Conservation (phyloP, 2,329 filamentous ascomycete genomes). For the Diaporthe sp. region DNA sequence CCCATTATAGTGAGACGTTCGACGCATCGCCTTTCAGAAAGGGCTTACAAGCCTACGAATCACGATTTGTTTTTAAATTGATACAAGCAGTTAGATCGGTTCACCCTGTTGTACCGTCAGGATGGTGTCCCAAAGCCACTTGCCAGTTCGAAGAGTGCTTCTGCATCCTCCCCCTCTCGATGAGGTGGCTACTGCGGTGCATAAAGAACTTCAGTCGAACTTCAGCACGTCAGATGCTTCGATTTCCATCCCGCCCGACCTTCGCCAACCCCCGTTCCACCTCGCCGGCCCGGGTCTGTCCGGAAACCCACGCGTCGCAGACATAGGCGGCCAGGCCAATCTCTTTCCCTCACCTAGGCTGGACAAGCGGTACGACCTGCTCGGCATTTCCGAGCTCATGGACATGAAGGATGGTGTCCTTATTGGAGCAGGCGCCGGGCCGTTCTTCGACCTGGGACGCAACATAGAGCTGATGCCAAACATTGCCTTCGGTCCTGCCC, state of each 20-base stretch:
- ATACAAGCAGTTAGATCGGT: too few relatives aligned
- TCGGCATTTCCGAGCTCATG: slow-evolving; percentile 52
- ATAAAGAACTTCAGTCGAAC: background rate
- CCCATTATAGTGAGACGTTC: background rate
- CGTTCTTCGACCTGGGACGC: slow-evolving; percentile 56
- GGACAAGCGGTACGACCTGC: slow-evolving; percentile 52
- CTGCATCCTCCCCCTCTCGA: slow-evolving; percentile 3
- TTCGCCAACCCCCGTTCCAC: slow-evolving; percentile 53
- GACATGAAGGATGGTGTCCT: slow-evolving; percentile 54
- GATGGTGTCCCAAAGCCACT: background rate
- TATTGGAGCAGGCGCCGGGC: slow-evolving; percentile 59
- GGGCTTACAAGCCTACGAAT: background rate
- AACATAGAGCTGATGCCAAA: slow-evolving; percentile 60
- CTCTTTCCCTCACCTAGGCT: slow-evolving; percentile 54
- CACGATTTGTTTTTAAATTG: background rate
- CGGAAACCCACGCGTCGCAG: slow-evolving; percentile 56
- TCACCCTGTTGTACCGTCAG: too few relatives aligned
- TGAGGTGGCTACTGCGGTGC: slow-evolving; percentile 1
- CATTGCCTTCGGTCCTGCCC: slow-evolving; percentile 48
- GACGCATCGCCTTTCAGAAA: background rate
- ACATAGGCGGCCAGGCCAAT: slow-evolving; percentile 60
- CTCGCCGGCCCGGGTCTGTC: slow-evolving; percentile 56
- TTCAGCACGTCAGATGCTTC: background rate
- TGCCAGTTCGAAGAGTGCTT: background rate
- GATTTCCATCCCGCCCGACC: slow-evolving; percentile 49